Evolutionary conservation across 495 filamentous ascomycete genomes (phyloP).

Genomic region (Xylaria flabelliformis): DNA sequence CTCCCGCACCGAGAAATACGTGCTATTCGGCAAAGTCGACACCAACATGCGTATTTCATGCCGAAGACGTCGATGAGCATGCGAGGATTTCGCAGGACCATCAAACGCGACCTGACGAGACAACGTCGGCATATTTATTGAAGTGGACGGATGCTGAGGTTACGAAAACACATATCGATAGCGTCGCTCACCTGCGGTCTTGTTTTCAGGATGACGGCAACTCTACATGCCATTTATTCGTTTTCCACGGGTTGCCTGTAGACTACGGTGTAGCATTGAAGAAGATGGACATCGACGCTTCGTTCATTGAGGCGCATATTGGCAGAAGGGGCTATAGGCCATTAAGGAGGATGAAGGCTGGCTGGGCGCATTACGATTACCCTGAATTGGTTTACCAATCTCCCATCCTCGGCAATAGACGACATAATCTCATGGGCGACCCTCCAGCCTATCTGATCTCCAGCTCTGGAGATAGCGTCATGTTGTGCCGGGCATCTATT

Average conservation of each 20-base stretch:
- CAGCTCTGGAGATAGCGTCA: conserved; percentile 27
- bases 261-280: conserved; percentile 33
- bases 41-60: background rate
- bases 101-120: background rate
- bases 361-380: conserved; percentile 42
- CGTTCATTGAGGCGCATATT: conserved; percentile 44
- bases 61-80: background rate
- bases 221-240: conserved; percentile 31
- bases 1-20: background rate
- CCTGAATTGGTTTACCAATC: conserved; percentile 37
- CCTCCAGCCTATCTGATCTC: conserved; percentile 27
- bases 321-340: conserved; percentile 38
- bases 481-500: conserved; percentile 42
- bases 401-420: background rate
- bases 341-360: background rate
- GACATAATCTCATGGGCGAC: conserved; percentile 17
- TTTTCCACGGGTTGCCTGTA: conserved; percentile 37
- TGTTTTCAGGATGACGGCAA: background rate
- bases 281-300: conserved; percentile 36
- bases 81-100: background rate
- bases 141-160: conserved; percentile 25
- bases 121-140: conserved; percentile 27
- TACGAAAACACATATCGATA: conserved; percentile 22
- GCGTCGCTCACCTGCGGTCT: conserved; percentile 16
- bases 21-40: background rate